phyloP scores from a whole-genome alignment of 352 stramenopile genomes.

The Phytophthora sp. region DNA sequence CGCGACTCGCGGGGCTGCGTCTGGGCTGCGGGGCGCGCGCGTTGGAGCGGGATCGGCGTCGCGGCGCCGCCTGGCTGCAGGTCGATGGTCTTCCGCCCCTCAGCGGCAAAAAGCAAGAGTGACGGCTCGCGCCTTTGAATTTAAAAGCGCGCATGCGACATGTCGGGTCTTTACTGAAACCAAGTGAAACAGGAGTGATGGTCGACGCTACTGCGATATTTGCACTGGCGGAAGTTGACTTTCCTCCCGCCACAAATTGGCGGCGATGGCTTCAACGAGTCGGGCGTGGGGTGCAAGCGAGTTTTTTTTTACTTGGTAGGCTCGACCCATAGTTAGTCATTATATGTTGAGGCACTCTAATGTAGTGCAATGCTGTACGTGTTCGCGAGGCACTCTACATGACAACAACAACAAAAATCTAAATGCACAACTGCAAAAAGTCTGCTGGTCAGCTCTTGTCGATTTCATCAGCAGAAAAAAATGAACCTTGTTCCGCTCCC shows the following conservation, averaged over 20 bases:
- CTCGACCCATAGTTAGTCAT: no score
- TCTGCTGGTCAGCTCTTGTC: constrained; percentile 30
- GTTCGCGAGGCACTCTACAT: no score
- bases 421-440: constrained; percentile 62
- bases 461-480: not conserved
- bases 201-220: no score
- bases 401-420: no score
- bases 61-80: not conserved
- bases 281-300: no score
- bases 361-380: no score
- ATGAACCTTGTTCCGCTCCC: not conserved
- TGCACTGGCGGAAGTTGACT: no score
- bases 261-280: no score
- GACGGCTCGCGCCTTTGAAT: constrained; percentile 10
- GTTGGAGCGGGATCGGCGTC: no score
- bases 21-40: no score
- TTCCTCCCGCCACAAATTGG: constrained; percentile 24
- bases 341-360: no score
- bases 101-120: constrained; percentile 6
- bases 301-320: no score
- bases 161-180: not conserved
- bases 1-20: not conserved
- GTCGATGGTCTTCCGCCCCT: constrained; percentile 4
- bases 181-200: constrained; percentile 17
- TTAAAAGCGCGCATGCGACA: constrained; percentile 26